Conservation (phyloP, 1,284 basidiomycete species). For the Boletellus dicymbophilus region DNA sequence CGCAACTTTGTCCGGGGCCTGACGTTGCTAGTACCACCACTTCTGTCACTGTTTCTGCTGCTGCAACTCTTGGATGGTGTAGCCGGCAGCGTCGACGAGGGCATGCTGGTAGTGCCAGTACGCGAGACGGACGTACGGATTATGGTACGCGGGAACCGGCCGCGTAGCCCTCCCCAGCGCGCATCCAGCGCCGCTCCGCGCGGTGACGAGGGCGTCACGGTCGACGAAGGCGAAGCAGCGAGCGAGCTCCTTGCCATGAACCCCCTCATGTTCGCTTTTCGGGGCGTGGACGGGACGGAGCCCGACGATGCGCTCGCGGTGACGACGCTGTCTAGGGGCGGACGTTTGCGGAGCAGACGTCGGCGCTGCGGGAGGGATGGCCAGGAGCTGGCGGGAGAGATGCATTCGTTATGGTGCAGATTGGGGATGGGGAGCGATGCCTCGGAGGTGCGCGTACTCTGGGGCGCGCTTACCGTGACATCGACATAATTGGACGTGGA, state of each 20-base stretch:
- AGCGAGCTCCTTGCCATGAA: not conserved
- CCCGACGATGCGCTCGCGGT: not conserved
- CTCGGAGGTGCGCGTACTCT: conserved; percentile 7
- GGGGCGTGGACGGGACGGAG: conserved; percentile 16
- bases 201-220: conserved; percentile 3
- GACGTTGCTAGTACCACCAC: too few relatives aligned
- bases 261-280: conserved; percentile 1
- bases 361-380: conserved; percentile 26
- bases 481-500: conserved; percentile 51
- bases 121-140: not conserved
- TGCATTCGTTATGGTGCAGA: conserved; percentile 3
- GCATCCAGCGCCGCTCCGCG: not conserved
- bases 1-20: conserved; percentile 16
- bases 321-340: conserved; percentile 15
- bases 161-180: not conserved
- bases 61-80: conserved; percentile 18
- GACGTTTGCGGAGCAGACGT: conserved; percentile 29
- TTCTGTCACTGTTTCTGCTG: too few relatives aligned
- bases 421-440: conserved; percentile 4
- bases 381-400: conserved; percentile 21
- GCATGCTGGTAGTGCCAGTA: too few relatives aligned
- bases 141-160: conserved; percentile 8
- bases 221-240: conserved; percentile 1
- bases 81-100: conserved; percentile 2
- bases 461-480: conserved; percentile 16